These are phyloP conservation scores for Trichosanthes cucumerina DNA, from an alignment of 306 rosid genomes.

Conservation along the genomic window DNA sequence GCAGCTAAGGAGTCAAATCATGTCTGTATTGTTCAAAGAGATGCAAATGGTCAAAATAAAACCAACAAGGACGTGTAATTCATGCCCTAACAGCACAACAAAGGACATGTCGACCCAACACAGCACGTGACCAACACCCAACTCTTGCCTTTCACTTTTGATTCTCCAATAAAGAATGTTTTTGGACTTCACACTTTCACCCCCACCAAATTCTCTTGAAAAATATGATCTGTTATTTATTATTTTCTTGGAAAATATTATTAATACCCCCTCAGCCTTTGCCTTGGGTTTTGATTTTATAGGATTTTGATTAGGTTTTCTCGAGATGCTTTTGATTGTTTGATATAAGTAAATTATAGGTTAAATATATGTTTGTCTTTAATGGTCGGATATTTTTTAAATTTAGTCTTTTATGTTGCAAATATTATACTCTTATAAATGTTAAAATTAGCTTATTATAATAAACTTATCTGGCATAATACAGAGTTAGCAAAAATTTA, in stretches of 20 bases:
- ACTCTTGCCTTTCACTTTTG: not conserved
- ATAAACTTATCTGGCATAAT: too few species aligned
- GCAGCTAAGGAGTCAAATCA: conserved; percentile 9
- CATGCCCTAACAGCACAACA: not conserved
- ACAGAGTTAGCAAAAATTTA: too few species aligned
- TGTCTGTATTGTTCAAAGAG: not conserved
- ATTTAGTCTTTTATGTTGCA: too few species aligned
- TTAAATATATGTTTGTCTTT: not conserved
- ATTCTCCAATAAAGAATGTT: conserved; percentile 11
- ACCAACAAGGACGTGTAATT: conserved; percentile 5
- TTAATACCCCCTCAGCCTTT: not conserved
- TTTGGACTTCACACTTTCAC: conserved; percentile 9
- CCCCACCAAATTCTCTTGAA: not conserved
- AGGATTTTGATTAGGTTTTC: not conserved
- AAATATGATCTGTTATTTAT: not conserved
- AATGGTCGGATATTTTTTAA: too few species aligned
- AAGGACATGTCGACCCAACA: not conserved
- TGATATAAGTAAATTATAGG: not conserved
- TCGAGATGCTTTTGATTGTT: not conserved
- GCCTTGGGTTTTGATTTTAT: conserved; percentile 3
- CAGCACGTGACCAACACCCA: not conserved
- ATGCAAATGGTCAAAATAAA: conserved; percentile 1
- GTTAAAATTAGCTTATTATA: not conserved
- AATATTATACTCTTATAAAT: too few species aligned
- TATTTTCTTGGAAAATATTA: not conserved